A percentile compares a stretch with the other conserved stretches of the same genome.
Evolutionary conservation across 78 protist species (phyloP).

Genomic region (Dictyostelium firmibasis): DNA sequence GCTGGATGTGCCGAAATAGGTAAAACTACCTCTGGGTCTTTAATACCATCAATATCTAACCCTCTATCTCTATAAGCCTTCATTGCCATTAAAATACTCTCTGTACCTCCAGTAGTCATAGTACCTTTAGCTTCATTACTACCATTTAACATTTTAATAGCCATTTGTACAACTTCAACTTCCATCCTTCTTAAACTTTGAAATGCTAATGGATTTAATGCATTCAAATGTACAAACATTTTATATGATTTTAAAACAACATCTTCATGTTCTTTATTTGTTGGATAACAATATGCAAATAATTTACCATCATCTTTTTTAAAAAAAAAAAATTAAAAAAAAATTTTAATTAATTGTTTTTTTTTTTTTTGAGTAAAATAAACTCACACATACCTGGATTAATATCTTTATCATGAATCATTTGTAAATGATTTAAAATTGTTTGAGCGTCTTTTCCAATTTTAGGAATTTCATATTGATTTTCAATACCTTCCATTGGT

Average conservation of each 20-base stretch:
- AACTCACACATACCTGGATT: constrained; percentile 13
- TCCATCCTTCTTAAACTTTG: constrained; percentile 91
- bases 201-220: constrained; percentile 88
- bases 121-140: constrained; percentile 29
- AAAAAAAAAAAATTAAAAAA: background rate
- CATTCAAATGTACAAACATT: constrained; percentile 86
- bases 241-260: constrained; percentile 37
- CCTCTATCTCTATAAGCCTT: constrained; percentile 82
- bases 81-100: constrained; percentile 72
- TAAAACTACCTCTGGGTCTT: constrained; percentile 70
- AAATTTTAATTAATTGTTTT: background rate
- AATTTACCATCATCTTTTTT: constrained; percentile 34
- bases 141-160: constrained; percentile 80
- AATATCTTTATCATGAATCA: constrained; percentile 14
- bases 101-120: constrained; percentile 80
- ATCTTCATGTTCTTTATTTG: constrained; percentile 45
- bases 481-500: constrained; percentile 1
- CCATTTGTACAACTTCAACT: constrained; percentile 88
- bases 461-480: constrained; percentile 16
- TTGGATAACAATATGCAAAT: constrained; percentile 77
- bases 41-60: background rate
- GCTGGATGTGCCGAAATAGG: constrained; percentile 80
- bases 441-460: background rate
- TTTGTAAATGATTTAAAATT: background rate
- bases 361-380: background rate